Evolutionary conservation across 2,329 filamentous ascomycete genomes (phyloP).

Genomic region (Nigrospora osmanthi): DNA sequence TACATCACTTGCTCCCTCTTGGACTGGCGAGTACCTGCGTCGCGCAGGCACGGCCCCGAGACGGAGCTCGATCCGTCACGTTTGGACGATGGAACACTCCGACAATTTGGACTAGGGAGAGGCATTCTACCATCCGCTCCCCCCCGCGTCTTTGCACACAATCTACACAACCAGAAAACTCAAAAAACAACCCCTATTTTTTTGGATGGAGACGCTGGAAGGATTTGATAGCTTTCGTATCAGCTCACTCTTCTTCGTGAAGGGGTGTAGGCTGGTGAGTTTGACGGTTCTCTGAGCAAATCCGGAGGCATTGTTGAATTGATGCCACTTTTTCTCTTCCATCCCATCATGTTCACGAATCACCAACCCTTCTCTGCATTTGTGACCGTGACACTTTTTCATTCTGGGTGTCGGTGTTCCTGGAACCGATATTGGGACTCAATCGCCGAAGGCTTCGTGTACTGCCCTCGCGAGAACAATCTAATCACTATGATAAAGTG

Average conservation of each 20-base stretch:
- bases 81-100: neutral
- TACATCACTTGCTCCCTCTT: neutral
- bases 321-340: slow-evolving; percentile 15
- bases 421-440: too few relatives aligned
- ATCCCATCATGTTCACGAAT: neutral
- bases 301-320: slow-evolving; percentile 5
- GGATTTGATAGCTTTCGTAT: slow-evolving; percentile 15
- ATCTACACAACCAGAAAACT: slow-evolving; percentile 7
- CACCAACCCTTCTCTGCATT: too few relatives aligned
- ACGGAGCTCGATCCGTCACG: neutral
- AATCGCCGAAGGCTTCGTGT: too few relatives aligned
- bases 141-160: slow-evolving; percentile 1
- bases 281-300: slow-evolving; percentile 22
- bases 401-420: too few relatives aligned
- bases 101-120: neutral
- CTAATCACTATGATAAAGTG: too few relatives aligned
- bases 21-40: neutral
- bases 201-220: slow-evolving; percentile 17
- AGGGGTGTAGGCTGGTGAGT: slow-evolving; percentile 10
- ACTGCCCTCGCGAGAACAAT: too few relatives aligned
- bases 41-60: neutral
- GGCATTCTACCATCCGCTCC: neutral
- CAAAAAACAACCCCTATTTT: slow-evolving; percentile 9
- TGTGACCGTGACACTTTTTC: too few relatives aligned
- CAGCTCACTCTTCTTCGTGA: slow-evolving; percentile 5